Evolutionary conservation across 352 stramenopile genomes (phyloP).

Genomic region (Globisporangium cystogenes): DNA sequence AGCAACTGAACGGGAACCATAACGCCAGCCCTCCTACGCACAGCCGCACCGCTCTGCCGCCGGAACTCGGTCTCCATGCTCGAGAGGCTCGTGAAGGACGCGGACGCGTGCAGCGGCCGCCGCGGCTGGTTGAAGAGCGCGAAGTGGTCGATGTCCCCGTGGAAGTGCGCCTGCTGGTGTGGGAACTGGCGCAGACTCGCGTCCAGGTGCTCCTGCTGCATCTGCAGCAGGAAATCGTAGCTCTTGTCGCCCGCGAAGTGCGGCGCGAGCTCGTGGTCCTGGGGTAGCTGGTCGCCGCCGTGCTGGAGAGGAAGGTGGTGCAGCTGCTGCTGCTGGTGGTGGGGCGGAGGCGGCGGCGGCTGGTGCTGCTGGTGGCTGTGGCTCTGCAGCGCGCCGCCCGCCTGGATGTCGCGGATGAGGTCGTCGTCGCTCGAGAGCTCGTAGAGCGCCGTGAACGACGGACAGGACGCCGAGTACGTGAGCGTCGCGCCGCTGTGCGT

Average conservation of each 20-base stretch:
- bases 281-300: neutral
- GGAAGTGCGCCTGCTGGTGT: conserved; percentile 26
- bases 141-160: conserved; percentile 15
- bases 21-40: neutral
- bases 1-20: no score
- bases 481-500: conserved; percentile 14
- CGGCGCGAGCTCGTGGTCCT: conserved; percentile 1
- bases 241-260: conserved; percentile 20
- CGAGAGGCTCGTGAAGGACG: conserved; percentile 66
- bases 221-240: conserved; percentile 56
- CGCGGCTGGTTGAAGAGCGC: conserved; percentile 16
- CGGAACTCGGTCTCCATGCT: conserved; percentile 69
- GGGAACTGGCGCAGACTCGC: conserved; percentile 35
- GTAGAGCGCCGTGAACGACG: conserved; percentile 66
- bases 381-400: neutral
- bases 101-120: conserved; percentile 53
- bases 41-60: conserved; percentile 32
- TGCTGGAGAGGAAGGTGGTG: neutral
- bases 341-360: neutral
- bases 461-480: conserved; percentile 69
- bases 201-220: conserved; percentile 40
- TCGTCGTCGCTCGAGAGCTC: conserved; percentile 43
- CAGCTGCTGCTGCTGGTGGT: neutral
- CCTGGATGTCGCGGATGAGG: conserved; percentile 31
- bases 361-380: neutral